These are phyloP conservation scores for Talaromyces liani DNA, from an alignment of 495 filamentous ascomycete species.

Conservation along the genomic window DNA sequence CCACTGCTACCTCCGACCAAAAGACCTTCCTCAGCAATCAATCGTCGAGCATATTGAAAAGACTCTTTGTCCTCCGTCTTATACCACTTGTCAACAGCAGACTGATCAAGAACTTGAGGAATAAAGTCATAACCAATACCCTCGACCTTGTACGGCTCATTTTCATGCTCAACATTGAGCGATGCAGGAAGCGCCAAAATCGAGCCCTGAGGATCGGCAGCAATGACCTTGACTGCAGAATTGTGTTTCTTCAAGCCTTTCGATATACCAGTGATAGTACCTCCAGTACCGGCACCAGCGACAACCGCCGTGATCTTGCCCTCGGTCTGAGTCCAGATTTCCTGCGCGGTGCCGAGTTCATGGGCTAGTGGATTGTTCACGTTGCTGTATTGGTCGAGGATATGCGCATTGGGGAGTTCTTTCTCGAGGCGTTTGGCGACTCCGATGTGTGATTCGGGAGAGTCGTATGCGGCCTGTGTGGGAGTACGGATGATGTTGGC, in stretches of 20 bases:
- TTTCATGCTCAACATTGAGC: slow-evolving; percentile 70
- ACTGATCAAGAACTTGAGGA: slow-evolving; percentile 81
- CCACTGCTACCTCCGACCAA: slow-evolving; percentile 93
- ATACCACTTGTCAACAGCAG: slow-evolving; percentile 87
- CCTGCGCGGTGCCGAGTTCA: slow-evolving; percentile 89
- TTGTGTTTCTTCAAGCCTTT: slow-evolving; percentile 84
- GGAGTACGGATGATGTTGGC: slow-evolving; percentile 97
- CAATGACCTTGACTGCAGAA: slow-evolving; percentile 71
- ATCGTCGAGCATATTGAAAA: slow-evolving; percentile 76
- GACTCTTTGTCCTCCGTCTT: slow-evolving; percentile 93
- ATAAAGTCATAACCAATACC: slow-evolving; percentile 99
- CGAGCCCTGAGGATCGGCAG: slow-evolving; percentile 84
- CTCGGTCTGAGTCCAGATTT: slow-evolving; percentile 87
- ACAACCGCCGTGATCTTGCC: slow-evolving; percentile 83
- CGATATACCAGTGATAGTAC: slow-evolving; percentile 87
- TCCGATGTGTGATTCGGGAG: slow-evolving; percentile 93
- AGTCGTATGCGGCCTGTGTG: slow-evolving; percentile 89
- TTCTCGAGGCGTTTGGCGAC: slow-evolving; percentile 85
- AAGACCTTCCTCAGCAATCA: slow-evolving; percentile 92
- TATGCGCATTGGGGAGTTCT: slow-evolving; percentile 94
- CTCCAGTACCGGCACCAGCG: slow-evolving; percentile 90
- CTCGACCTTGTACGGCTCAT: slow-evolving; percentile 93
- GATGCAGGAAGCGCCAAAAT: slow-evolving; percentile 73
- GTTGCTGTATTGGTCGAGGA: slow-evolving; percentile 95
- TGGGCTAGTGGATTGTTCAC: slow-evolving; percentile 87